Conservation (phyloP, 2,329 filamentous ascomycete genomes). For the Claviceps cyperi region DNA sequence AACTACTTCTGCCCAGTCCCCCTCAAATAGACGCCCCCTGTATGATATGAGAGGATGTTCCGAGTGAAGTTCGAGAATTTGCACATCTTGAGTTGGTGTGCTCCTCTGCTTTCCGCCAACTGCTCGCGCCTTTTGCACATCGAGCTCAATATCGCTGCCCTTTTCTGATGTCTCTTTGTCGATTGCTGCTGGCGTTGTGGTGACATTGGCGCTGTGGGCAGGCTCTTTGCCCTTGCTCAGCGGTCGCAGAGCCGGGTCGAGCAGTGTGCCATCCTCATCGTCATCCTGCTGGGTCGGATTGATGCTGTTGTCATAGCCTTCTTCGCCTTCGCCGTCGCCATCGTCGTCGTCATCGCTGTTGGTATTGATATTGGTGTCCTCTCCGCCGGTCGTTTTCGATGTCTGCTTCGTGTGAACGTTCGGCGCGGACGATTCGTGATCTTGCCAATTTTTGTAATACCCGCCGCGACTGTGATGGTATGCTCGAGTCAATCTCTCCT, state of each 20-base stretch:
- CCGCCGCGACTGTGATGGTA: slow-evolving; percentile 27
- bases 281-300: slow-evolving; percentile 1
- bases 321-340: slow-evolving; percentile 7
- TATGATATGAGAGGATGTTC: slow-evolving; percentile 66
- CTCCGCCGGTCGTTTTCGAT: slow-evolving; percentile 14
- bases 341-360: slow-evolving; percentile 14
- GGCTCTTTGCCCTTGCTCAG: slow-evolving; percentile 6
- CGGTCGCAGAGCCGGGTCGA: slow-evolving; percentile 5
- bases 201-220: slow-evolving; percentile 3
- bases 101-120: slow-evolving; percentile 1
- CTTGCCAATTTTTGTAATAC: slow-evolving; percentile 30
- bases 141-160: not conserved
- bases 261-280: slow-evolving; percentile 2
- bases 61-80: slow-evolving; percentile 73
- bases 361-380: slow-evolving; percentile 17
- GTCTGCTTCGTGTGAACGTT: slow-evolving; percentile 16
- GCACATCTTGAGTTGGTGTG: slow-evolving; percentile 34
- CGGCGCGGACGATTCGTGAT: slow-evolving; percentile 10
- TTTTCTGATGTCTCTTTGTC: not conserved
- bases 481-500: slow-evolving; percentile 26
- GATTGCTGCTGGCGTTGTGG: slow-evolving; percentile 1
- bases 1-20: slow-evolving; percentile 67
- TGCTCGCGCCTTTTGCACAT: slow-evolving; percentile 1
- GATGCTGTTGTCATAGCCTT: slow-evolving; percentile 1
- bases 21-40: slow-evolving; percentile 62